Base-by-base conservation (phyloP, 208 protist species). In the Angomonas deanei region DNA sequence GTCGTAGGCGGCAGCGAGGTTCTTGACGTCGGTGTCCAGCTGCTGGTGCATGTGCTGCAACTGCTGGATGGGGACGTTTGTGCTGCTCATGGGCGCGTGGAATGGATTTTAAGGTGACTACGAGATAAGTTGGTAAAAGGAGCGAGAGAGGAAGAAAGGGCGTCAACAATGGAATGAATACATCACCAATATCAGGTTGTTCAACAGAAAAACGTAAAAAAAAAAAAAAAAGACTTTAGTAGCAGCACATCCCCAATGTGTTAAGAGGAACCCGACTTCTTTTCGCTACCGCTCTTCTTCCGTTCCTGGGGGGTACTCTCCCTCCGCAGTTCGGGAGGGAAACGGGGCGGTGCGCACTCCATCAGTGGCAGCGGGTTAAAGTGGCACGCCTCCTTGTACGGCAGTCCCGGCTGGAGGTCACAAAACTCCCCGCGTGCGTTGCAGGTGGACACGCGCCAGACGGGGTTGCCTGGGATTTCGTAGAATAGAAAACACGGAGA, bases 31-130 rank as follows among this genome's bases (percentile, higher is more conserved):
- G 48, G 73, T 79, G 68, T 91, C 83, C 48, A 94, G 72, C 73
- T 94, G 88, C 68, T 92, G 74, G 68, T 88, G 86, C 33, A 94
- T 82, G n/a, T 83, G 83, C 52, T 91, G 78, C n/a, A 94, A 79
- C 66, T 94, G 84, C 76, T 94, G 82, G 5, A 92, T 66, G 23
- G 85, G 82, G 15, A 94, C 74, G 56, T 94, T 80, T 32, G 74
- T 73, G 49, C 90, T 74, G 75, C 91, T 94, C 52, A 88, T 72
- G 39, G 27, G 46, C 55, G 61, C 68, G 13, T 33, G 8, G 6
- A 62, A 27, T n/a, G n/a, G n/a, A n/a, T n/a, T n/a, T n/a, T n/a
- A n/a, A n/a, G n/a, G n/a, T n/a, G n/a, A n/a, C n/a, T n/a, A n/a
- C n/a, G n/a, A n/a, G n/a, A n/a, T n/a, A n/a, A n/a, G n/a, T n/a